Evolutionary conservation across 176 grass and related monocot genomes (phyloP), one percentile per base, ranked within the genome.

Genomic region (Zea luxurians): DNA sequence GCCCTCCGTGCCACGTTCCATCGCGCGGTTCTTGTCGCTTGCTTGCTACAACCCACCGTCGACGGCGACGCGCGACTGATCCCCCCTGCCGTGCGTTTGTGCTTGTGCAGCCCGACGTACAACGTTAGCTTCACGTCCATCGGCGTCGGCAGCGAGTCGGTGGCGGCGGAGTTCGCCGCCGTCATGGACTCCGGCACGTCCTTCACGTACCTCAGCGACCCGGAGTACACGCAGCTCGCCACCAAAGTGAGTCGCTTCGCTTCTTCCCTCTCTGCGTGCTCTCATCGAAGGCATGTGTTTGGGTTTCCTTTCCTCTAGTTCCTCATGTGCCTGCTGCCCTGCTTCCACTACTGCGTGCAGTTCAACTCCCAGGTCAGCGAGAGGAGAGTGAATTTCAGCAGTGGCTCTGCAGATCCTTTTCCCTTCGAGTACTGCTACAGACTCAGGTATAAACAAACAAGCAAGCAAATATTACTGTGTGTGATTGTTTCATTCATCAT

Each of bases 131-230:
- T 97, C 64, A 93, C 84, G 55, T 20, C 41, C 17, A 67, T 89
- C 43, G 71, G 5, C 59, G 86, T 91, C 4, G 83, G 5, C 2
- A 71, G 1, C 44, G 38, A 47, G 57, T 73, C 44, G 4, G 13
- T 54, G 79, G 27, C 71, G 53, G 69, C 54, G 71, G 27, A 70
- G 18, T 93, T 83, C 79, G 57, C 66, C 49, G 93, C 91, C 69
- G 6, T 93, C 3, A 54, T 91, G 1, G 93, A 97, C 78, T 97
- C 93, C 34, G 93, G 93, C 74, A 91, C 78, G 8, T 91, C 90
- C 6, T 87, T 71, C 81, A 88, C 93, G 2, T 71, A 79, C 77
- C 89, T 97, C 70, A 73, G 16, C 38, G 86, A 91, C 52, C 84
- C 85, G 7, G 77, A 84, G 8, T 93, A 93, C 61, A 83, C 78